Base-by-base conservation (phyloP, 352 stramenopile species). In the Phytopythium boreale region DNA sequence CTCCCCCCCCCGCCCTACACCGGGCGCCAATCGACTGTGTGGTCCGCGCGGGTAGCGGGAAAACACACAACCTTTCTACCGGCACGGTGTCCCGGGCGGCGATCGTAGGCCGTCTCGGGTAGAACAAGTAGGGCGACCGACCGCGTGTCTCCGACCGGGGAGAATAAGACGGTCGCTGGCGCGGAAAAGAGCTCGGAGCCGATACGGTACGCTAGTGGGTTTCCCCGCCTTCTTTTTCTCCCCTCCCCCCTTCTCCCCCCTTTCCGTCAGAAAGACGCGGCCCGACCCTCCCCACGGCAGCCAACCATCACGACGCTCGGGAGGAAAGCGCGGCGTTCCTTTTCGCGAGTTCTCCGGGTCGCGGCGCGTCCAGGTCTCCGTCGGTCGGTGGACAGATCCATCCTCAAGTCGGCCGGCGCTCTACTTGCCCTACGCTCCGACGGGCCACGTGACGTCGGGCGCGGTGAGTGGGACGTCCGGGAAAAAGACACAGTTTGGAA, bases 401-500 rank as follows among this genome's bases (percentile, higher is more conserved):
- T 34, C 29, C 29, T 39, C 34, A 39, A 10, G 34, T 39, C 4
- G 34, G 10, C 3, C 34, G 10, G 34, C 34, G 34, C 34, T 14
- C 34, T 10, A 15, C 10, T 39, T 39, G 34, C 29, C 29, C 39
- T 20, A 50, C 43, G 43, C n/a, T n/a, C n/a, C 29, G 29, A 34
- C 29, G 20, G 44, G 44, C 20, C 44, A 49, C 41, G 41, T 51
- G n/a, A 51, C 44, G 44, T 17, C 7, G 44, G 11, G 37, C 37
- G 37, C 19, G 19, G 44, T 29, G 44, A 51, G 44, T 51, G 44
- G 44, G 44, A 51, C 44, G n/a, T 19, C 44, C 44, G n/a, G 44
- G 44, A 27, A 51, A 51, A 51, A 51, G 44, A 51, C 43, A 24
- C 44, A 51, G 44, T 51, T 51, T 29, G 44, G 44, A 29, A 51